phyloP scores from a whole-genome alignment of 768 basidiomycete genomes.

The Hypholoma fasciculare region DNA sequence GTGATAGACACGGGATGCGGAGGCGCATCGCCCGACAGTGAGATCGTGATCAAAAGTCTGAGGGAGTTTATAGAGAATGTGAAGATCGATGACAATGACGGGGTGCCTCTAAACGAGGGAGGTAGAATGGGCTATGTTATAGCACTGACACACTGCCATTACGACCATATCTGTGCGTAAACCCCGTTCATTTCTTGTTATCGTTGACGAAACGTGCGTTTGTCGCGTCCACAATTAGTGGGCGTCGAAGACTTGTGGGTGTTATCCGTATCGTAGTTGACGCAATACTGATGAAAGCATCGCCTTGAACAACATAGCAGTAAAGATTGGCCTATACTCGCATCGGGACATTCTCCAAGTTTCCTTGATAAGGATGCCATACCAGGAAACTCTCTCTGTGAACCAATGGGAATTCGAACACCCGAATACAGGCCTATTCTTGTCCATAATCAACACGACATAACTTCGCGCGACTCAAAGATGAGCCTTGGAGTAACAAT shows the following conservation, averaged over 20 bases:
- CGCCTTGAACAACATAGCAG: slow-evolving; percentile 16
- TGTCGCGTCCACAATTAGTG: slow-evolving; percentile 27
- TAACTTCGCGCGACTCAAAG: slow-evolving; percentile 24
- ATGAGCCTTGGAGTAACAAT: slow-evolving; percentile 37
- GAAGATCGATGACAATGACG: slow-evolving; percentile 39
- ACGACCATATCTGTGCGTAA: slow-evolving; percentile 56
- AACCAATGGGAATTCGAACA: slow-evolving; percentile 34
- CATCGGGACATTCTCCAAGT: slow-evolving; percentile 44
- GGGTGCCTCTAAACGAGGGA: slow-evolving; percentile 41
- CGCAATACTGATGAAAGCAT: neutral
- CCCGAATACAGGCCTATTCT: slow-evolving; percentile 48
- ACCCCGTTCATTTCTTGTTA: neutral
- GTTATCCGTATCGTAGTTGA: neutral
- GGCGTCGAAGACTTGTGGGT: slow-evolving; percentile 50
- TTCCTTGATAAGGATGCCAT: slow-evolving; percentile 43
- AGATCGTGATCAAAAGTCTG: slow-evolving; percentile 35
- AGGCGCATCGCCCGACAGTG: slow-evolving; percentile 40
- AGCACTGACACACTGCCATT: slow-evolving; percentile 55
- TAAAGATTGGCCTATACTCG: slow-evolving; percentile 44
- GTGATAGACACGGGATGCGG: slow-evolving; percentile 59
- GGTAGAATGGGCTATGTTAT: slow-evolving; percentile 45
- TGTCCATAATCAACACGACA: slow-evolving; percentile 39
- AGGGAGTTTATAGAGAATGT: slow-evolving; percentile 52
- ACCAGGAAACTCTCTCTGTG: slow-evolving; percentile 47
- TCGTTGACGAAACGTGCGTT: neutral